Evolutionary conservation across 371 early-diverging fungal species (phyloP).

Genomic region (Mucor ambiguus): DNA sequence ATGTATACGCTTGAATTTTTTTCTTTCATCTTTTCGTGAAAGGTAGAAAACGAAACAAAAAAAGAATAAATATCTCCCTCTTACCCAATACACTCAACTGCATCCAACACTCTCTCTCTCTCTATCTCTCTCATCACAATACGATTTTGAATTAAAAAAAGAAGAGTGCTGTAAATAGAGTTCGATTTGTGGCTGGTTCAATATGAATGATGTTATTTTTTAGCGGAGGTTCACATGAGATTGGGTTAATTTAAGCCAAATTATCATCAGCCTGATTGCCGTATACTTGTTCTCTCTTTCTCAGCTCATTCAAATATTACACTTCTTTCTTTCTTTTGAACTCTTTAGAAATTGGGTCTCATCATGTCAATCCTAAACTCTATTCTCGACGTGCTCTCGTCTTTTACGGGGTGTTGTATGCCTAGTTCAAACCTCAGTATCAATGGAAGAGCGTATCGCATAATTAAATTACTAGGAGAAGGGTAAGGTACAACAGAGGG

Average conservation of each 20-base stretch:
- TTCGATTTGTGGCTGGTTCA: too few species aligned
- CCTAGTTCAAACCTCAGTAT: slow-evolving; percentile 69
- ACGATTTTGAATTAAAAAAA: too few species aligned
- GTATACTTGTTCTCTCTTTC: neutral
- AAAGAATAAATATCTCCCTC: slow-evolving; percentile 4
- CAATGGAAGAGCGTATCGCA: slow-evolving; percentile 63
- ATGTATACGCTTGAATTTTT: neutral
- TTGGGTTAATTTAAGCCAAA: too few species aligned
- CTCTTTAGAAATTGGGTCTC: neutral
- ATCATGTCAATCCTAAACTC: slow-evolving; percentile 17
- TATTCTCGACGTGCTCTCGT: slow-evolving; percentile 17
- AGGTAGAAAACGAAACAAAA: neutral
- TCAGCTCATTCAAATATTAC: too few species aligned
- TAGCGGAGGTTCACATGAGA: too few species aligned
- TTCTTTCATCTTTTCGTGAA: neutral
- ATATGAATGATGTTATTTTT: too few species aligned
- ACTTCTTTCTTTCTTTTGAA: neutral
- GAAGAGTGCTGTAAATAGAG: too few species aligned
- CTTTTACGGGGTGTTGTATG: slow-evolving; percentile 33
- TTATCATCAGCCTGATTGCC: too few species aligned
- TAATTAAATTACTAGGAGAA: slow-evolving; percentile 70
- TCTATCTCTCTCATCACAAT: too few species aligned
- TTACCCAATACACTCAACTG: neutral
- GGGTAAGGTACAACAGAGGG: slow-evolving; percentile 46
- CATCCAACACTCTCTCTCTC: neutral